Evolutionary conservation across 768 basidiomycete genomes (phyloP).

Genomic region (Termitomyces sp.): DNA sequence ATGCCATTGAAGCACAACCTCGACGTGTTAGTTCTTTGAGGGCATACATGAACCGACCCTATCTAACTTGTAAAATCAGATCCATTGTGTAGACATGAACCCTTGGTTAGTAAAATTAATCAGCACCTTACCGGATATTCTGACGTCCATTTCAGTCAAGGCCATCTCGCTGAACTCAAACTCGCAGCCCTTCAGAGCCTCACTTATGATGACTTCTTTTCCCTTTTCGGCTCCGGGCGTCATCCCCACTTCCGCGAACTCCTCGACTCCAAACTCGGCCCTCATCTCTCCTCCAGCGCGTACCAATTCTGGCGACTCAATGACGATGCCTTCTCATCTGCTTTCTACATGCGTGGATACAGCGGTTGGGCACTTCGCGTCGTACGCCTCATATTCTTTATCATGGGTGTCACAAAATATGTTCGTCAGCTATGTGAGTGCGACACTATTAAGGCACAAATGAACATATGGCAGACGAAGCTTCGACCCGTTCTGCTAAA

Average conservation of each 20-base stretch:
- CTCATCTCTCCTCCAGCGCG: constrained; percentile 64
- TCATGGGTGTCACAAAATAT: constrained; percentile 56
- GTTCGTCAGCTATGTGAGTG: constrained; percentile 54
- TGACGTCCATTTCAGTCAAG: constrained; percentile 45
- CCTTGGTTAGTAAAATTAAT: constrained; percentile 37
- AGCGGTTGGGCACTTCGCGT: constrained; percentile 65
- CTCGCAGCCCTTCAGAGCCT: constrained; percentile 60
- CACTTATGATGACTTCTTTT: constrained; percentile 57
- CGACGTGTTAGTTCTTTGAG: constrained; percentile 34
- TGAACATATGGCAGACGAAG: constrained; percentile 55
- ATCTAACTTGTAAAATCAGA: constrained; percentile 24
- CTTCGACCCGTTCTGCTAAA: constrained; percentile 61
- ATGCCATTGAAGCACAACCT: constrained; percentile 63
- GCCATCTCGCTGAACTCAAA: constrained; percentile 77
- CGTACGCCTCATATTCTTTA: constrained; percentile 49
- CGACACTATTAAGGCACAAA: constrained; percentile 53
- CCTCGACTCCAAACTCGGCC: constrained; percentile 58
- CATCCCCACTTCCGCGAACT: constrained; percentile 57
- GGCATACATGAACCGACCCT: not conserved
- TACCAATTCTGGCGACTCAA: constrained; percentile 79
- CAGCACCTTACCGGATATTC: not conserved
- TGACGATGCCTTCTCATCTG: constrained; percentile 41
- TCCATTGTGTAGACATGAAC: constrained; percentile 76
- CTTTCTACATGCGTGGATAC: constrained; percentile 70
- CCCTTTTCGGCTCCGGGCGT: constrained; percentile 63